Conservation (phyloP, 345 rosid genomes). For the Populus deltoides region DNA sequence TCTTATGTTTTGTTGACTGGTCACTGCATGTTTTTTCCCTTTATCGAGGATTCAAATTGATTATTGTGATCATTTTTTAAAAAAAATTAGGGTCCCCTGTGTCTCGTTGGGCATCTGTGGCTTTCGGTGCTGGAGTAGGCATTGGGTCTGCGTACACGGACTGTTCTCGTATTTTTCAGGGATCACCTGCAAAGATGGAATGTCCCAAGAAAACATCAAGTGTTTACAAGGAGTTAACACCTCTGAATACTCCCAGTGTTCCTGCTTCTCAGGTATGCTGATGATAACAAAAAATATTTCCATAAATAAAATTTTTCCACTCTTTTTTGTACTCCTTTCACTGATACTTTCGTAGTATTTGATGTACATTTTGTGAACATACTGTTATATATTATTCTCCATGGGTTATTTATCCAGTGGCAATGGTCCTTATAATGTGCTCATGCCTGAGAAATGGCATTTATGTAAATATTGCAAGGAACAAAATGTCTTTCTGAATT, state of each 20-base stretch:
- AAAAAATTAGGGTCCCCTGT: slow-evolving; percentile 66
- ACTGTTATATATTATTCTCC: neutral
- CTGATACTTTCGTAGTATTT: neutral
- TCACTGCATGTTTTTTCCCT: neutral
- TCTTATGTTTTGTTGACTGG: neutral
- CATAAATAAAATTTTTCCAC: neutral
- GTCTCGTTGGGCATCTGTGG: slow-evolving; percentile 82
- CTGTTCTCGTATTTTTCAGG: slow-evolving; percentile 60
- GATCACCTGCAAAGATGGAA: slow-evolving; percentile 41
- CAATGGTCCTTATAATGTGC: too few relatives aligned
- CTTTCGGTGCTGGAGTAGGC: slow-evolving; percentile 92
- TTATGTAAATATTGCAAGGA: neutral
- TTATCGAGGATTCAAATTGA: neutral
- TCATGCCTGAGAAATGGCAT: neutral
- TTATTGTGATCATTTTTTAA: neutral
- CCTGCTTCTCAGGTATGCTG: slow-evolving; percentile 51
- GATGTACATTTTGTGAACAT: neutral
- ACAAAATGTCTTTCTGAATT: neutral
- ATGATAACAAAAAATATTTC: neutral
- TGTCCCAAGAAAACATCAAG: slow-evolving; percentile 38
- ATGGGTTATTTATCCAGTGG: neutral
- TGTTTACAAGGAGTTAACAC: slow-evolving; percentile 30
- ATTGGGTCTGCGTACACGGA: slow-evolving; percentile 87
- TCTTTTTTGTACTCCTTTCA: neutral
- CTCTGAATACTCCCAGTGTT: slow-evolving; percentile 41